Conservation (phyloP, 2,329 filamentous ascomycete genomes). For the Ophiostoma ulmi region DNA sequence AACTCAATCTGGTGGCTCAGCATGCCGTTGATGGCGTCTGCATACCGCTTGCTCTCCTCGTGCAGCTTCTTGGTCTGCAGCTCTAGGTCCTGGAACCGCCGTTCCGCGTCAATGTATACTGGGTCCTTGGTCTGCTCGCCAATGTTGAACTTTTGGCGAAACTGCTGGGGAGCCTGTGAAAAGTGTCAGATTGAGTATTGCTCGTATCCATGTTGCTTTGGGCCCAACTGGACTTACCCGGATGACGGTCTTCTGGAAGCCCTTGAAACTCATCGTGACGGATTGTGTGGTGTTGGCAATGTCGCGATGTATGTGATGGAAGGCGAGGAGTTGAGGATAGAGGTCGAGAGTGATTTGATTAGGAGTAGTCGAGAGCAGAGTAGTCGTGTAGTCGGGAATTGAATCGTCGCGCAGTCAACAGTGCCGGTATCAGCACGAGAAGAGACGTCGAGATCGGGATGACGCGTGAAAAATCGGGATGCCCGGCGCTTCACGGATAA, state of each 20-base stretch:
- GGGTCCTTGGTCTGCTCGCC: slow-evolving; percentile 93
- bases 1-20: slow-evolving; percentile 96
- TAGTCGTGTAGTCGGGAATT: not conserved
- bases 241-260: slow-evolving; percentile 82
- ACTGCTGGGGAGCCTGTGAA: slow-evolving; percentile 74
- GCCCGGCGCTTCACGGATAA: slow-evolving; percentile 11
- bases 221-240: slow-evolving; percentile 55
- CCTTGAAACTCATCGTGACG: slow-evolving; percentile 84
- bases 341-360: not conserved
- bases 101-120: slow-evolving; percentile 90
- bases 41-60: slow-evolving; percentile 96
- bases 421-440: not conserved
- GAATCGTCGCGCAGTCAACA: not conserved
- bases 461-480: slow-evolving; percentile 12
- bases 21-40: slow-evolving; percentile 97
- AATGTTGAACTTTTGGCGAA: slow-evolving; percentile 90
- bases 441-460: not conserved
- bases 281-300: not conserved
- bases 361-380: not conserved
- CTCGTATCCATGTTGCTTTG: slow-evolving; percentile 23
- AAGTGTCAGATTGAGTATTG: not conserved
- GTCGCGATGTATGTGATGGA: not conserved
- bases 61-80: slow-evolving; percentile 94
- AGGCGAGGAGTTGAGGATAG: not conserved
- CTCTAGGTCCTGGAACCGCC: slow-evolving; percentile 89